Evolutionary conservation across 495 filamentous ascomycete species (phyloP), one percentile per base, ranked within the genome.

Genomic region (Amorphotheca resinae): DNA sequence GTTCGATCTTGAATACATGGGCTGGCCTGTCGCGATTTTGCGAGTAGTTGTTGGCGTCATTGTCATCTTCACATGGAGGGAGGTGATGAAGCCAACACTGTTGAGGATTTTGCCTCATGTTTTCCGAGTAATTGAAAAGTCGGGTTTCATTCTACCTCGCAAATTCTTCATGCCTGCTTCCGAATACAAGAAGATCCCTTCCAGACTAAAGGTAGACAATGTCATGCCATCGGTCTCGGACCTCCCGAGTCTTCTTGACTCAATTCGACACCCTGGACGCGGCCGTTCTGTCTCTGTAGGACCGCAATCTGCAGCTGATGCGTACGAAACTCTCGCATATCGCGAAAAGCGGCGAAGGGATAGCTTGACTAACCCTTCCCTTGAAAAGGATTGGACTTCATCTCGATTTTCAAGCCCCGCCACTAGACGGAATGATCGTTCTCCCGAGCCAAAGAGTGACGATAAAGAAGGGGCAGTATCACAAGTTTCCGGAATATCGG

Each of bases 311-410:
- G 85, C 82, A 44, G 91, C 91, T 2, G 91, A 98, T 59, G 91
- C 88, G 5, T 95, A 95, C 56, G 91, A 98, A 64, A 87, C 85
- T 14, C 64, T 96, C 16, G 91, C 91, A n/a, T 94, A 89, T 53
- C 76, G 88, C 2, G 84, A 93, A 57, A 77, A 85, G 52, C 74
- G 73, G 49, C 69, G 87, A 50, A 68, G 84, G 31, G 84, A 94
- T 57, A 94, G 54, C 33, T 33, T 56, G 32, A 56, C 49, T 1
- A 44, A 14, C 14, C 11, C 23, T 6, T 25, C 36, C 26, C 25
- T 37, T 20, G 46, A 35, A 18, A 12, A 8, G 51, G 42, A 11
- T 32, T 38, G 14, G 35, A 25, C n/a, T n/a, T n/a, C n/a, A 22
- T 22, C 16, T 39, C 41, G 45, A 22, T 39, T 40, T 38, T 20